These are phyloP conservation scores for Colletotrichum kahawae DNA, from an alignment of 2,329 filamentous ascomycete species.

Conservation along the genomic window DNA sequence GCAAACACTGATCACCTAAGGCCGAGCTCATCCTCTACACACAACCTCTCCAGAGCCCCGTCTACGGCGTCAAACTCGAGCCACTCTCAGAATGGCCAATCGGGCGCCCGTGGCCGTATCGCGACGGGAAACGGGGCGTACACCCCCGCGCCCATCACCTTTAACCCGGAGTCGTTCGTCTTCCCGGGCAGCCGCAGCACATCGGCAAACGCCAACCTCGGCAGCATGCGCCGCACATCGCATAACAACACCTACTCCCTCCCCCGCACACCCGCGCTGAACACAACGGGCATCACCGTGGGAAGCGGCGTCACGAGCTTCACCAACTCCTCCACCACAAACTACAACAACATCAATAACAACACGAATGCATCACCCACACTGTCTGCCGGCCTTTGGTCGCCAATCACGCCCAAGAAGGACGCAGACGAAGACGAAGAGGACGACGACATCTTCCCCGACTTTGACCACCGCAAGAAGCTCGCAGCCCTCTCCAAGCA, in stretches of 20 bases:
- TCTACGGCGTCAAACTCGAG: slow-evolving; percentile 39
- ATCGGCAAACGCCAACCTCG: slow-evolving; percentile 47
- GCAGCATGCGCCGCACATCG: slow-evolving; percentile 37
- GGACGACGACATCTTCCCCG: slow-evolving; percentile 55
- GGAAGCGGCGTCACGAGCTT: slow-evolving; percentile 44
- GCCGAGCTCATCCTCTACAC: slow-evolving; percentile 39
- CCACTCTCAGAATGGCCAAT: slow-evolving; percentile 27
- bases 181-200: slow-evolving; percentile 46
- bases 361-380: slow-evolving; percentile 37
- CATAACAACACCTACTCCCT: slow-evolving; percentile 21
- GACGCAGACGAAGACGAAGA: slow-evolving; percentile 51
- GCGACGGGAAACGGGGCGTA: slow-evolving; percentile 24
- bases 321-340: slow-evolving; percentile 1
- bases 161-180: slow-evolving; percentile 41
- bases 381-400: slow-evolving; percentile 54
- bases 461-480: slow-evolving; percentile 51
- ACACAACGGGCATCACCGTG: slow-evolving; percentile 41
- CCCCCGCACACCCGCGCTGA: slow-evolving; percentile 32
- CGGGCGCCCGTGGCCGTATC: slow-evolving; percentile 40
- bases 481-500: slow-evolving; percentile 15
- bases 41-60: slow-evolving; percentile 29
- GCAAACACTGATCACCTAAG: slow-evolving; percentile 78
- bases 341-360: not conserved
- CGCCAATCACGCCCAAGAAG: slow-evolving; percentile 39
- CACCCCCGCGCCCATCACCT: slow-evolving; percentile 30